Evolutionary conservation across 2,329 filamentous ascomycete genomes (phyloP).

Genomic region (Bipolaris oryzae): DNA sequence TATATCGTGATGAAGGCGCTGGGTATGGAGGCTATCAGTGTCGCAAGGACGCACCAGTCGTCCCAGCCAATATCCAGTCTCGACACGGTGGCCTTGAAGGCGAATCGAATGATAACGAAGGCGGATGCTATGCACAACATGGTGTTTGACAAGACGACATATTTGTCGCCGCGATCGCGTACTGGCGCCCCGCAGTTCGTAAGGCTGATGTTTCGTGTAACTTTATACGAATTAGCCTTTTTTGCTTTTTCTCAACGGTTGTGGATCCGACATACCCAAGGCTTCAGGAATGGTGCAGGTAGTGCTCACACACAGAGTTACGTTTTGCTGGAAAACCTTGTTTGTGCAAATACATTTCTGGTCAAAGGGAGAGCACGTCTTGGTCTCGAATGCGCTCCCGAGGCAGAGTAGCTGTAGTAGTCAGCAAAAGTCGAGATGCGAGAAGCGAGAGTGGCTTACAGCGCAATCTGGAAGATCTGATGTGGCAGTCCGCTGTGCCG

Average conservation of each 20-base stretch:
- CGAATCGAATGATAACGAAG: slow-evolving; percentile 46
- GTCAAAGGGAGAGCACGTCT: slow-evolving; percentile 27
- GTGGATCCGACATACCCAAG: slow-evolving; percentile 20
- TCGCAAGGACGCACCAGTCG: slow-evolving; percentile 44
- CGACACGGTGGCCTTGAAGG: slow-evolving; percentile 47
- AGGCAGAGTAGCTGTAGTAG: slow-evolving; percentile 19
- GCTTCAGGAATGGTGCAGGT: slow-evolving; percentile 33
- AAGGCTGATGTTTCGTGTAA: slow-evolving; percentile 51
- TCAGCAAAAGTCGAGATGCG: slow-evolving; percentile 1
- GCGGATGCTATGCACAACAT: slow-evolving; percentile 44
- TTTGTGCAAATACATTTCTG: slow-evolving; percentile 34
- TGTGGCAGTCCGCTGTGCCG: slow-evolving; percentile 7
- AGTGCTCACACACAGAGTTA: slow-evolving; percentile 26
- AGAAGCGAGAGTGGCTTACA: slow-evolving; percentile 16
- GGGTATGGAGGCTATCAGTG: slow-evolving; percentile 29
- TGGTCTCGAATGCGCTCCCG: slow-evolving; percentile 15
- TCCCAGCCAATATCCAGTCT: slow-evolving; percentile 47
- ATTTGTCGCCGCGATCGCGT: slow-evolving; percentile 44
- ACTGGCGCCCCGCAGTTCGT: slow-evolving; percentile 49
- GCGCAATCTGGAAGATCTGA: slow-evolving; percentile 20
- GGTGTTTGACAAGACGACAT: slow-evolving; percentile 43
- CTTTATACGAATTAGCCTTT: slow-evolving; percentile 22
- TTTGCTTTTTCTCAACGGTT: background rate
- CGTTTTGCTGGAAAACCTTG: slow-evolving; percentile 23
- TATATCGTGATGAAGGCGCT: slow-evolving; percentile 36